Percentiles rank a stretch among this genome's conserved stretches.
These are phyloP conservation scores for Yarrowia hollandica DNA, from an alignment of 805 yeast genomes.

Conservation along the genomic window DNA sequence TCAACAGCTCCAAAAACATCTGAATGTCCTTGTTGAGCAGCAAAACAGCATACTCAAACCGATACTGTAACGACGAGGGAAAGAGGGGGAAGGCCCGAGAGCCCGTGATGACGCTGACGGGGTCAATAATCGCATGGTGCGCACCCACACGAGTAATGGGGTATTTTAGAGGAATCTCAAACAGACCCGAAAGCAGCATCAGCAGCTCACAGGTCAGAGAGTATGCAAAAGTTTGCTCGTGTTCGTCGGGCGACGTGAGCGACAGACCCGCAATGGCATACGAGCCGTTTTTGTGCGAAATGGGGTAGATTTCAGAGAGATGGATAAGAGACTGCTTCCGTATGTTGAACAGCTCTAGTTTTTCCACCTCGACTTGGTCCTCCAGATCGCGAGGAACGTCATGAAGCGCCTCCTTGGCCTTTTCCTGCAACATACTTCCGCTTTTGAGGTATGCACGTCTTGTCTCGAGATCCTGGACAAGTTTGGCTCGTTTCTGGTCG, in stretches of 20 bases:
- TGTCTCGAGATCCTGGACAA: slow-evolving; percentile 1
- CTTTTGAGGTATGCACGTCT: slow-evolving; percentile 11
- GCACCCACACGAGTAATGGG: slow-evolving; percentile 15
- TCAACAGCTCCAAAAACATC: slow-evolving; percentile 18
- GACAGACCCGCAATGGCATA: slow-evolving; percentile 16
- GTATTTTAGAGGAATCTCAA: slow-evolving; percentile 19
- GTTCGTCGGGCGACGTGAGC: slow-evolving; percentile 2
- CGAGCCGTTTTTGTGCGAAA: background rate
- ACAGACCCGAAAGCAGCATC: slow-evolving; percentile 12
- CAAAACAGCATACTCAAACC: slow-evolving; percentile 19
- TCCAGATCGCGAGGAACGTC: background rate
- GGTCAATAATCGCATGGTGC: slow-evolving; percentile 17
- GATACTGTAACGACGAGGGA: slow-evolving; percentile 19
- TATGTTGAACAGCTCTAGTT: background rate
- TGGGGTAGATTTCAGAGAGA: background rate
- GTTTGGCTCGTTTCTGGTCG: slow-evolving; percentile 1
- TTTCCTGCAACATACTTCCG: slow-evolving; percentile 1
- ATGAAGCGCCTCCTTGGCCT: background rate
- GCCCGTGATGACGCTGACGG: slow-evolving; percentile 22
- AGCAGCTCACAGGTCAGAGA: slow-evolving; percentile 26
- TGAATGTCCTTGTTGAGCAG: slow-evolving; percentile 25
- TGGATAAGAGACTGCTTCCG: background rate
- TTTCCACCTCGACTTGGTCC: background rate
- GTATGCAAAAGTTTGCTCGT: slow-evolving; percentile 26
- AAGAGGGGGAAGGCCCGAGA: slow-evolving; percentile 21